phyloP scores from a whole-genome alignment of 805 yeast genomes.

The Myxozyma vanderwaltii region DNA sequence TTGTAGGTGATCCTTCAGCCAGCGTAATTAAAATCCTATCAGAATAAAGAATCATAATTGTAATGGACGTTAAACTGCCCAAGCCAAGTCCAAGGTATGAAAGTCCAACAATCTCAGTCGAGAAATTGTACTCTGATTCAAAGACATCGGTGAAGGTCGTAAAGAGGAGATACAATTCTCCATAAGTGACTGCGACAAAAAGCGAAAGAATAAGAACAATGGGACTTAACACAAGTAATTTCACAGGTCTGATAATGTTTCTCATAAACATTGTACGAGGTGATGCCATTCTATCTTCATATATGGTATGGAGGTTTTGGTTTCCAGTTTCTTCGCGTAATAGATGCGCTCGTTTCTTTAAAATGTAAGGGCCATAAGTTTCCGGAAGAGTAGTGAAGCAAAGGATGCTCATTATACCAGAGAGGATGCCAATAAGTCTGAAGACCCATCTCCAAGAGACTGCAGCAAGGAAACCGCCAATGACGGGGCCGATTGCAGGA shows the following conservation, averaged over 20 bases:
- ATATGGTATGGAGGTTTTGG: conserved; percentile 57
- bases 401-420: conserved; percentile 50
- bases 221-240: conserved; percentile 57
- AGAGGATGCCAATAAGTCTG: conserved; percentile 58
- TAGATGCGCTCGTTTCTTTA: conserved; percentile 50
- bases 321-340: conserved; percentile 60
- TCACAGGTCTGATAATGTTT: conserved; percentile 61
- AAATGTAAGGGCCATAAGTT: conserved; percentile 59
- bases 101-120: conserved; percentile 50
- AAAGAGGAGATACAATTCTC: conserved; percentile 62
- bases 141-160: conserved; percentile 59
- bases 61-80: conserved; percentile 55
- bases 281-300: conserved; percentile 46
- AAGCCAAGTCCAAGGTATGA: conserved; percentile 61
- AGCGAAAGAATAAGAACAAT: conserved; percentile 65
- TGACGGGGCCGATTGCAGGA: conserved; percentile 53
- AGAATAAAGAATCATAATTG: conserved; percentile 51
- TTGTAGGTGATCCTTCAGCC: conserved; percentile 49
- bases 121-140: conserved; percentile 52
- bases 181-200: conserved; percentile 67
- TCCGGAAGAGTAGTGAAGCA: conserved; percentile 55
- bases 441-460: conserved; percentile 66
- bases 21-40: conserved; percentile 47
- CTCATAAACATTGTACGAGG: conserved; percentile 21
- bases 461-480: conserved; percentile 59